phyloP scores from a whole-genome alignment of 805 yeast genomes.

The Wickerhamomyces alni region DNA sequence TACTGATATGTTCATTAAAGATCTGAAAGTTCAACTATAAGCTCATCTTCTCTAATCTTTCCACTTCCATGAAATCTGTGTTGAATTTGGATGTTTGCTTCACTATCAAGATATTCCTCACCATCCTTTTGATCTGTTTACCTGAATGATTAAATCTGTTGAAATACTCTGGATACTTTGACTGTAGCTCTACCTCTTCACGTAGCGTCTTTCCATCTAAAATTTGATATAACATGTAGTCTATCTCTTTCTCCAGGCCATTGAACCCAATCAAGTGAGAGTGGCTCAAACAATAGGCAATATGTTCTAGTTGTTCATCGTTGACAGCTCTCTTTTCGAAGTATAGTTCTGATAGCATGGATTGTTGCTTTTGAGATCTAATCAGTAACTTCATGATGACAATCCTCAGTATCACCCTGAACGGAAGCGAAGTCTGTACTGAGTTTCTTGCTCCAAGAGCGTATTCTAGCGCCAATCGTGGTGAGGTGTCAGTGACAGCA shows the following conservation, averaged over 20 bases:
- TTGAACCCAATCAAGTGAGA: neutral
- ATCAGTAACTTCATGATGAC: conserved; percentile 12
- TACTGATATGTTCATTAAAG: conserved; percentile 33
- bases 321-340: conserved; percentile 1
- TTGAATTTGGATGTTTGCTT: neutral
- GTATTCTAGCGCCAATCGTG: conserved; percentile 2
- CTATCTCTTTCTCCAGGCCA: conserved; percentile 9
- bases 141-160: conserved; percentile 11
- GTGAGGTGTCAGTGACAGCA: conserved; percentile 14
- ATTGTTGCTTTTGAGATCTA: conserved; percentile 15
- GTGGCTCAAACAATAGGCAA: conserved; percentile 13
- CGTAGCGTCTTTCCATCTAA: neutral
- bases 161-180: conserved; percentile 16
- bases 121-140: conserved; percentile 4
- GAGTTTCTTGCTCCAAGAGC: conserved; percentile 1
- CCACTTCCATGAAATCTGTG: neutral
- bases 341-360: neutral
- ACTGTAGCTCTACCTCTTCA: conserved; percentile 12
- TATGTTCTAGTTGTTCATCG: conserved; percentile 6
- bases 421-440: conserved; percentile 1
- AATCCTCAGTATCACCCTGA: conserved; percentile 10
- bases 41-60: neutral
- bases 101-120: conserved; percentile 10
- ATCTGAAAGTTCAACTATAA: neutral
- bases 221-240: conserved; percentile 8